Percentiles rank a stretch among this genome's conserved stretches.
phyloP scores from a whole-genome alignment of 352 stramenopile species.

The Pythium coloratum region DNA sequence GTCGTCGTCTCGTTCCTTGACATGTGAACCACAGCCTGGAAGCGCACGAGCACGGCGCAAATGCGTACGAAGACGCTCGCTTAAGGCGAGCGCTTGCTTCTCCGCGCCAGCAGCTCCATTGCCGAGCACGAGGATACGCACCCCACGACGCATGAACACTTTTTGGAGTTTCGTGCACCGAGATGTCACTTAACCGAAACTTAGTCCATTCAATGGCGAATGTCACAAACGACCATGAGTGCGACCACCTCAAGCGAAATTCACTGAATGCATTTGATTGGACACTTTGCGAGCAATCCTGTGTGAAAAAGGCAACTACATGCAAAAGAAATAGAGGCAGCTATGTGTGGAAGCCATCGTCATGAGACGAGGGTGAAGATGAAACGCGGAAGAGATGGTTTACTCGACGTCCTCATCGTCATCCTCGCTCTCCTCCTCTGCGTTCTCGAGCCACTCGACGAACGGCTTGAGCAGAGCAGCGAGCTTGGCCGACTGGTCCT shows the following conservation, averaged over 20 bases:
- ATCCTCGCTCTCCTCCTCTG: constrained; percentile 87
- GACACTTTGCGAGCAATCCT: neutral
- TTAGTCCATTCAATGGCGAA: neutral
- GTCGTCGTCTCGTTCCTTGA: neutral
- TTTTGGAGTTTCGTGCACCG: neutral
- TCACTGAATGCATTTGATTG: neutral
- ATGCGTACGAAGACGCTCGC: constrained; percentile 30
- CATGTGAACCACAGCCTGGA: neutral
- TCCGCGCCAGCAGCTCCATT: constrained; percentile 74
- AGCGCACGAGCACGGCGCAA: constrained; percentile 16
- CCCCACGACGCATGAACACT: neutral
- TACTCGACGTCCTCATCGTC: constrained; percentile 75
- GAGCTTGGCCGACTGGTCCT: constrained; percentile 87
- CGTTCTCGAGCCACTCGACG: constrained; percentile 97
- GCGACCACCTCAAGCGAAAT: neutral
- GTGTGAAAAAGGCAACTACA: neutral
- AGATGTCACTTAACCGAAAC: constrained; percentile 12
- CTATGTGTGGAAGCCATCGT: neutral
- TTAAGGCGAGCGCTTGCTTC: constrained; percentile 72
- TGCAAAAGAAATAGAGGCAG: neutral
- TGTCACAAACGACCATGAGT: neutral
- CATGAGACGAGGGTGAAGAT: neutral
- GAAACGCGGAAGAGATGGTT: neutral
- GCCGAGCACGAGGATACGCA: constrained; percentile 60
- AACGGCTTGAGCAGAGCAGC: constrained; percentile 91